Conservation (phyloP, 2,329 filamentous ascomycete species). For the Penicillium sp. region DNA sequence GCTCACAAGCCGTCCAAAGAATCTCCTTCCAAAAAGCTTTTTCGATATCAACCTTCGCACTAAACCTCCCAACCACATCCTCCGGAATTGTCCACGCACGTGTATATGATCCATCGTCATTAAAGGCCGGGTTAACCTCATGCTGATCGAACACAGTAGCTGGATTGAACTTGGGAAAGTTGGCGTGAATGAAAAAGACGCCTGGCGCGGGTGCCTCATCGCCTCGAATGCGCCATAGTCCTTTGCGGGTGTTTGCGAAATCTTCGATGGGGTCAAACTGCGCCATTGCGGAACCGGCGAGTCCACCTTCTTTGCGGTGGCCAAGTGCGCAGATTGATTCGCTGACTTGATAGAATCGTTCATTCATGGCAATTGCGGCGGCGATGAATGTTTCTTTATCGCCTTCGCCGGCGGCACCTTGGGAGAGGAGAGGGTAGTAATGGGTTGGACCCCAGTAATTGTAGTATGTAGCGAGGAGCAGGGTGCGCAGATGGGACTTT, state of each 20-base stretch:
- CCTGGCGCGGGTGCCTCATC: constrained; percentile 29
- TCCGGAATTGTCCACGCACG: constrained; percentile 34
- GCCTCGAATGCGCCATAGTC: constrained; percentile 28
- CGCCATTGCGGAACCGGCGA: constrained; percentile 41
- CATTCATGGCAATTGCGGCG: constrained; percentile 41
- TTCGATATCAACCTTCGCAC: constrained; percentile 33
- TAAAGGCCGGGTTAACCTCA: constrained; percentile 27
- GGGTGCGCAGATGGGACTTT: constrained; percentile 44
- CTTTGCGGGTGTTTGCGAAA: constrained; percentile 26
- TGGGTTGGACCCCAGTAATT: constrained; percentile 54
- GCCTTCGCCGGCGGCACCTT: constrained; percentile 45
- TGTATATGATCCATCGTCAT: constrained; percentile 31
- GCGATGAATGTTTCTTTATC: constrained; percentile 53
- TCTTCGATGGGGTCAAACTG: constrained; percentile 41
- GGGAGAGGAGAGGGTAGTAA: constrained; percentile 48
- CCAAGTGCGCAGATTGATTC: constrained; percentile 37
- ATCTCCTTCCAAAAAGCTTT: constrained; percentile 40
- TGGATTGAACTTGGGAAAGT: constrained; percentile 42
- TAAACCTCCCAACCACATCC: constrained; percentile 30
- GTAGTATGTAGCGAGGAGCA: constrained; percentile 55
- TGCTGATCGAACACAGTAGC: constrained; percentile 33
- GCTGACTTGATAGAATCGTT: constrained; percentile 46
- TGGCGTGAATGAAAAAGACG: constrained; percentile 43
- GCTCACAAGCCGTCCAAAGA: constrained; percentile 37
- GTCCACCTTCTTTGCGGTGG: constrained; percentile 26